Conservation (phyloP, 2,329 filamentous ascomycete genomes). For the Thelonectria rubi region DNA sequence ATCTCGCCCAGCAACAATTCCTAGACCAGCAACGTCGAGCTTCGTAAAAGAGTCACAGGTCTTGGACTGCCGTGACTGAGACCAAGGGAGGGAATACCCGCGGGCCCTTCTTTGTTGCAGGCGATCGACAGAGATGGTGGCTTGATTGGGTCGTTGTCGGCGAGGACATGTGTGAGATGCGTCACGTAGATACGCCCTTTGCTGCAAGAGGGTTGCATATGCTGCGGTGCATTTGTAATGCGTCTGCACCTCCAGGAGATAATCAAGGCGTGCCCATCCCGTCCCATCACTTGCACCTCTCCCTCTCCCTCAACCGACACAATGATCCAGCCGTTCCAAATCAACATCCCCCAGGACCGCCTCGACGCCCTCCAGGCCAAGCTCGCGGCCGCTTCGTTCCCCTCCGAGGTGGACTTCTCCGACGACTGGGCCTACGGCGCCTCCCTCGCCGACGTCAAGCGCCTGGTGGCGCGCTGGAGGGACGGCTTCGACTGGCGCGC, state of each 20-base stretch:
- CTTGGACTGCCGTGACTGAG: too few relatives aligned
- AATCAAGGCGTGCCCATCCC: too few relatives aligned
- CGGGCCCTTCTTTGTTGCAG: not conserved
- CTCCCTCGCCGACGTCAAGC: conserved; percentile 45
- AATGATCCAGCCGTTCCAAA: conserved; percentile 47
- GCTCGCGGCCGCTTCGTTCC: conserved; percentile 44
- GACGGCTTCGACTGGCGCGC: conserved; percentile 70
- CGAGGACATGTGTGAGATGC: too few relatives aligned
- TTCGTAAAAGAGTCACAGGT: too few relatives aligned
- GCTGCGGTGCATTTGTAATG: too few relatives aligned
- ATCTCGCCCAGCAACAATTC: too few relatives aligned
- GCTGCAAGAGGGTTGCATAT: not conserved
- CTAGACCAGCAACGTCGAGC: too few relatives aligned
- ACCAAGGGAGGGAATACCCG: not conserved
- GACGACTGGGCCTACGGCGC: conserved; percentile 47
- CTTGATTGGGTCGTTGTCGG: too few relatives aligned
- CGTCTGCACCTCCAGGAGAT: too few relatives aligned
- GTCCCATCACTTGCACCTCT: too few relatives aligned
- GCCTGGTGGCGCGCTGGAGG: conserved; percentile 50
- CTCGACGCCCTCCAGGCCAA: conserved; percentile 45
- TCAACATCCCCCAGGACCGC: conserved; percentile 46
- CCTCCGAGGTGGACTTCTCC: conserved; percentile 45
- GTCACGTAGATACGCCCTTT: not conserved
- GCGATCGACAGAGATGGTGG: not conserved
- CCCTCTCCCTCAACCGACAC: too few relatives aligned